Evolutionary conservation across 495 filamentous ascomycete species (phyloP), one percentile per base, ranked within the genome.

Genomic region (Parachaetomium inaequale): DNA sequence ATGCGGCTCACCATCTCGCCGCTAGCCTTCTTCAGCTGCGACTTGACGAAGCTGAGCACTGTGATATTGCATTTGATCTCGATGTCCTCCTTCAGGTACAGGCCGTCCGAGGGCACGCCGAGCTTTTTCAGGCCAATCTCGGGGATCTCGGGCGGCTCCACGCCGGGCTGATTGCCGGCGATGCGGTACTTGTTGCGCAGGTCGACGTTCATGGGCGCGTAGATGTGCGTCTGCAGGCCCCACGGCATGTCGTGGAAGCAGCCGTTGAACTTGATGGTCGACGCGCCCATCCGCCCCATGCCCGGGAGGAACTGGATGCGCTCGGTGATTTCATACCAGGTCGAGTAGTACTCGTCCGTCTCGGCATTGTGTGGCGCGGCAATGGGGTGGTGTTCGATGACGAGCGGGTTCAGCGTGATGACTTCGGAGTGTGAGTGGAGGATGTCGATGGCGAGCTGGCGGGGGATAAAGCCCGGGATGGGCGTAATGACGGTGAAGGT

Each of bases 21-120:
- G 61, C 86, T 83, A 6, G 87, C 80, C 59, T 85, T 82, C 68
- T 87, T 88, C 62, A 88, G 75, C 61, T 87, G 87, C 64, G 78
- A 79, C 75, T 87, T 90, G 43, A 93, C 88, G 62, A 90, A 89
- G 14, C 76, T 70, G 5, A 84, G 78, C 67, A 90, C 75, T 59
- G 87, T 80, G 36, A 89, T 72, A 64, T 91, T 91, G 76, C 85
- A 88, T 67, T 82, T 82, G 74, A 93, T 85, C 55, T 89, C 84
- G 42, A 90, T 84, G 55, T 91, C 89, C 70, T 92, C 88, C 17
- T 84, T 78, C n/a, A 91, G 70, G 71, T 89, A 92, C 6, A 93
- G 76, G 0, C 89, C 89, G 42, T 85, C 82, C 15, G 76, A 75
- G 0, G 88, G 88, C 4, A 68, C 71, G 53, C 78, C 79, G 3